These are phyloP conservation scores for Tylopilus vinaceipallidus DNA, from an alignment of 768 basidiomycete genomes.

Conservation along the genomic window DNA sequence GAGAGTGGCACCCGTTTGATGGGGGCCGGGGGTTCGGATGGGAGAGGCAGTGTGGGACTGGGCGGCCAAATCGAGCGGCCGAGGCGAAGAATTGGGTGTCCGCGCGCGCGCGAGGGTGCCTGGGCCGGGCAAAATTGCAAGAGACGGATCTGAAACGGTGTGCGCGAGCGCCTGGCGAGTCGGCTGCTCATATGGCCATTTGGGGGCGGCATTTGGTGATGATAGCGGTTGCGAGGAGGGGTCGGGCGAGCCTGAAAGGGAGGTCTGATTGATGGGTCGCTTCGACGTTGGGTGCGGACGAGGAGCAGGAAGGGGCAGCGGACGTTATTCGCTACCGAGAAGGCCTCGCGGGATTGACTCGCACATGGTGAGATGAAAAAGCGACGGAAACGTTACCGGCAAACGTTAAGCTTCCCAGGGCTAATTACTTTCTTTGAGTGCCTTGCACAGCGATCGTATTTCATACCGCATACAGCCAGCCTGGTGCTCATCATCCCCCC, in stretches of 20 bases:
- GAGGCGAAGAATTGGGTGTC: conserved; percentile 18
- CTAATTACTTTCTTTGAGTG: conserved; percentile 31
- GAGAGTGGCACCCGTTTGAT: conserved; percentile 15
- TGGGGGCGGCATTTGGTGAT: conserved; percentile 19
- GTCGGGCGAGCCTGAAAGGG: conserved; percentile 15
- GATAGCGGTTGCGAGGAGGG: conserved; percentile 23
- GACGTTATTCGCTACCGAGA: conserved; percentile 39
- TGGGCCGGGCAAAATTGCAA: conserved; percentile 25
- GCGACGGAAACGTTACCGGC: conserved; percentile 30
- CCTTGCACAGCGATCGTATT: conserved; percentile 36
- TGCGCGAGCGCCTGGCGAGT: conserved; percentile 21
- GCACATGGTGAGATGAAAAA: conserved; percentile 29
- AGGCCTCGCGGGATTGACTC: conserved; percentile 31
- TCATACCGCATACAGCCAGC: conserved; percentile 19
- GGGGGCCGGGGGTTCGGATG: conserved; percentile 11
- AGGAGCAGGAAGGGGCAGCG: conserved; percentile 4
- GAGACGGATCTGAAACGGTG: conserved; percentile 31
- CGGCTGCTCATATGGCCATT: conserved; percentile 24
- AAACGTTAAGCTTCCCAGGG: conserved; percentile 36
- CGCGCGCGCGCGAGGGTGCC: conserved; percentile 28
- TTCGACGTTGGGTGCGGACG: conserved; percentile 20
- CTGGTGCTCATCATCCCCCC: conserved; percentile 1
- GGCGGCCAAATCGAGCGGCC: conserved; percentile 20
- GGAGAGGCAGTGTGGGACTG: conserved; percentile 25
- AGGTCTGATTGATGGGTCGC: too few relatives aligned